Evolutionary conservation across 371 early-diverging fungal genomes (phyloP).

Genomic region (Syncephalastrum contaminatum): DNA sequence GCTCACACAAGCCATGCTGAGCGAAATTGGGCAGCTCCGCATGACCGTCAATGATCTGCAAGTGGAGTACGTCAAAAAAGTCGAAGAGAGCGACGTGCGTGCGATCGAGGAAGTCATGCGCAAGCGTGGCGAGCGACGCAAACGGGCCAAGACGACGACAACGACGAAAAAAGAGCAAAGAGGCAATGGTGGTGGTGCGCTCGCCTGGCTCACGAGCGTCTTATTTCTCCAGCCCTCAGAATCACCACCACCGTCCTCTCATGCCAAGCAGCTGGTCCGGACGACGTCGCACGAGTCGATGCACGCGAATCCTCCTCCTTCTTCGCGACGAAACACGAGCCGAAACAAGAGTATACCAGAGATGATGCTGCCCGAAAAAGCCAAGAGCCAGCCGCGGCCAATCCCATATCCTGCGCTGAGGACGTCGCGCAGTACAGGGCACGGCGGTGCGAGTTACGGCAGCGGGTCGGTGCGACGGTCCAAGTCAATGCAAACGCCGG

Average conservation of each 20-base stretch:
- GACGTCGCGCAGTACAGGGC: conserved; percentile 10
- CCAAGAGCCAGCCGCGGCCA: conserved; percentile 9
- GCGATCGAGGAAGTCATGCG: conserved; percentile 52
- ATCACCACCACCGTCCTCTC: conserved; percentile 1
- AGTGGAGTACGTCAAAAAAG: conserved; percentile 67
- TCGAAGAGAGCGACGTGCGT: conserved; percentile 51
- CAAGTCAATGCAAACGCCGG: conserved; percentile 22
- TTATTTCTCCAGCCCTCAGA: conserved; percentile 4
- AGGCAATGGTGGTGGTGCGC: conserved; percentile 5
- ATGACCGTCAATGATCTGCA: conserved; percentile 72
- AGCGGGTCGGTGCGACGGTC: conserved; percentile 11
- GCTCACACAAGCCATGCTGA: conserved; percentile 61
- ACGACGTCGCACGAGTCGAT: conserved; percentile 8
- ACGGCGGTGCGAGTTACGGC: too few species aligned
- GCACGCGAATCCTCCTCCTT: neutral
- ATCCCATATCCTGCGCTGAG: conserved; percentile 18
- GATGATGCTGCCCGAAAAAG: conserved; percentile 1
- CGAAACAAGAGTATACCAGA: too few species aligned
- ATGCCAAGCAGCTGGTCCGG: neutral
- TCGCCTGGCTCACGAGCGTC: conserved; percentile 32
- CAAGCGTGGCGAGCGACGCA: conserved; percentile 18
- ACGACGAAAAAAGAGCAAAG: neutral
- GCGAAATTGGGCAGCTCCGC: conserved; percentile 61
- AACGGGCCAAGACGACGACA: conserved; percentile 11
- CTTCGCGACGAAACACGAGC: neutral